phyloP scores from a whole-genome alignment of 2,329 filamentous ascomycete species.

The Kalmusia sp. region DNA sequence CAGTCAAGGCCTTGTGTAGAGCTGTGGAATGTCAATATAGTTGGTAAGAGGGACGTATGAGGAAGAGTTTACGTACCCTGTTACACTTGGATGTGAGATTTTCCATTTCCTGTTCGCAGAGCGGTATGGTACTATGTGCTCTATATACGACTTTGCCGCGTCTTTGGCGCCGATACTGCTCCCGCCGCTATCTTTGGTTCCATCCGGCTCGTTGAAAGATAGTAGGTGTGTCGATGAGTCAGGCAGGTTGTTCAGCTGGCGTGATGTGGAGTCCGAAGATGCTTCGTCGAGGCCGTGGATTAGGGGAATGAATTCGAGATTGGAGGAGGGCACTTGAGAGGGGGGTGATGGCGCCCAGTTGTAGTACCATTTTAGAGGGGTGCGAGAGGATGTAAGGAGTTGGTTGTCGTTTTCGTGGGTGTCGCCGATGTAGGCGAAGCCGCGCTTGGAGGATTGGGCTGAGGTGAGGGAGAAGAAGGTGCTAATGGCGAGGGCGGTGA shows the following conservation, averaged over 20 bases:
- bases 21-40: no score
- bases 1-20: conserved; percentile 68
- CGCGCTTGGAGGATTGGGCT: conserved; percentile 63
- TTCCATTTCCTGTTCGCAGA: conserved; percentile 65
- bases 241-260: conserved; percentile 66
- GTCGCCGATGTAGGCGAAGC: conserved; percentile 73
- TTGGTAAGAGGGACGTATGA: no score
- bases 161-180: conserved; percentile 66
- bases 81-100: conserved; percentile 73
- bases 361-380: conserved; percentile 82
- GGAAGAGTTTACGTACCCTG: conserved; percentile 57
- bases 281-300: conserved; percentile 68
- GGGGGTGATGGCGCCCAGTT: conserved; percentile 69
- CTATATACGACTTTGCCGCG: conserved; percentile 74
- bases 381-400: conserved; percentile 66
- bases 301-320: conserved; percentile 80
- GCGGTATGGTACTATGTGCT: conserved; percentile 73
- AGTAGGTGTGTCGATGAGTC: conserved; percentile 70
- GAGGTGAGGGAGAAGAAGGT: background rate
- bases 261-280: conserved; percentile 58
- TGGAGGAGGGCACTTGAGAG: conserved; percentile 59
- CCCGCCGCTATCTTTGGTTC: conserved; percentile 63
- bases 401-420: conserved; percentile 65
- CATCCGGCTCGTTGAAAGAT: conserved; percentile 82
- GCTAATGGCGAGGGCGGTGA: background rate